Percentiles rank a stretch among this genome's conserved stretches.
Conservation (phyloP, 805 yeast species). For the Starmerella sp. region DNA sequence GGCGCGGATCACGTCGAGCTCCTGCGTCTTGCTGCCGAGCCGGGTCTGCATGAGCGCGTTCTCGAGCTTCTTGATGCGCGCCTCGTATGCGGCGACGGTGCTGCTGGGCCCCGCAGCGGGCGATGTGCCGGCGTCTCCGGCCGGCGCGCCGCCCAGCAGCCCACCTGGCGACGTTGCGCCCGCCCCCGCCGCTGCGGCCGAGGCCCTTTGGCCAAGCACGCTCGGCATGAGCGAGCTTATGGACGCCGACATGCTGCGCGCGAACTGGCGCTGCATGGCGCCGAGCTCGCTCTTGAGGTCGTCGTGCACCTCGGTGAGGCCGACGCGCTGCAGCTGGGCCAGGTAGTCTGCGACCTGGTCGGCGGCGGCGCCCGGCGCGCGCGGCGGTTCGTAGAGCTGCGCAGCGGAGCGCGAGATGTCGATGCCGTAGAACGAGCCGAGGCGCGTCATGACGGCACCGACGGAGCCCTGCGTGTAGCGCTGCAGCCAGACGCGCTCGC, state of each 20-base stretch:
- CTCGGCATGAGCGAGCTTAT: conserved; percentile 9
- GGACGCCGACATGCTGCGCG: conserved; percentile 14
- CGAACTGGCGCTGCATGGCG: conserved; percentile 23
- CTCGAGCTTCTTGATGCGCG: conserved; percentile 55
- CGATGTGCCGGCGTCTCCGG: background rate
- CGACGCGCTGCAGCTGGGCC: conserved; percentile 18
- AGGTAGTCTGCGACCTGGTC: conserved; percentile 20
- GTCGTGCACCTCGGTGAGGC: conserved; percentile 21
- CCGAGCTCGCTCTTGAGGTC: conserved; percentile 26
- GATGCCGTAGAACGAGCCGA: conserved; percentile 2
- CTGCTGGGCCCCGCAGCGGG: background rate
- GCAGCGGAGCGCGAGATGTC: background rate
- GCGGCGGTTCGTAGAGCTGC: background rate
- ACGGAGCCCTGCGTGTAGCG: conserved; percentile 35
- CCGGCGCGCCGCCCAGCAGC: background rate
- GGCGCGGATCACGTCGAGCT: conserved; percentile 16
- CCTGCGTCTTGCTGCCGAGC: conserved; percentile 12
- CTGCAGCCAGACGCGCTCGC: conserved; percentile 43
- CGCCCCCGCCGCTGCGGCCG: background rate
- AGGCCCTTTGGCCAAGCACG: background rate
- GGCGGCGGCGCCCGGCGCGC: background rate
- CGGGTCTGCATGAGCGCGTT: conserved; percentile 18
- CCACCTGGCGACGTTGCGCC: no score
- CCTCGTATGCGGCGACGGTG: conserved; percentile 38
- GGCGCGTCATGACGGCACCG: conserved; percentile 6